Percentiles rank a stretch among this genome's conserved stretches.
Conservation (phyloP, 441 rosid species). For the Hura crepitans region DNA sequence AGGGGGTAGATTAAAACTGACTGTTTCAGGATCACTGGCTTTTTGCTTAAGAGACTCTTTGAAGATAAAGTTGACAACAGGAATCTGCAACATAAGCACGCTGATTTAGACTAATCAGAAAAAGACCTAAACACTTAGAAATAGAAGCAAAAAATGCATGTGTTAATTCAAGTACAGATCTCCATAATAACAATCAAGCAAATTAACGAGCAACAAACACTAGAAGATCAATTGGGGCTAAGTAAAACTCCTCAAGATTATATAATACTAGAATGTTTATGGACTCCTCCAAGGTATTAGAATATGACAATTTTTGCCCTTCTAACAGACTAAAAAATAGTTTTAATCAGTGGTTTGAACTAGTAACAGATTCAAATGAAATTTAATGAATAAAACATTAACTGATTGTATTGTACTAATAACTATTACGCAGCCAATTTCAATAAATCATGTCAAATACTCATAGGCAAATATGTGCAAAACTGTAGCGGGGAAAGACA, state of each 20-base stretch:
- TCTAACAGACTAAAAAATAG: background rate
- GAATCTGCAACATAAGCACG: constrained; percentile 43
- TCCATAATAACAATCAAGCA: background rate
- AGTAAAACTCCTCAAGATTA: background rate
- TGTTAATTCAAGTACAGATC: background rate
- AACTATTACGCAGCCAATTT: background rate
- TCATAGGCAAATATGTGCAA: background rate
- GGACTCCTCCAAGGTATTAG: too few species aligned
- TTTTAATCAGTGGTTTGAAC: background rate
- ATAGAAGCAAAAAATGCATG: constrained; percentile 1
- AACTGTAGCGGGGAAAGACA: background rate
- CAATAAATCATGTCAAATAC: background rate
- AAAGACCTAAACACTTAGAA: background rate
- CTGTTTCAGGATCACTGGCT: constrained; percentile 72
- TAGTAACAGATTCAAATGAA: background rate
- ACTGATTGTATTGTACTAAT: background rate
- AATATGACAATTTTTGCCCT: background rate
- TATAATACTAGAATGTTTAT: background rate
- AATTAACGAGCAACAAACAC: background rate
- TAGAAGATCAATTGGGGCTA: background rate
- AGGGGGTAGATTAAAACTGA: constrained; percentile 30
- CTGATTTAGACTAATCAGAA: constrained; percentile 16
- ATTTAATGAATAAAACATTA: background rate
- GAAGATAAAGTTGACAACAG: constrained; percentile 65
- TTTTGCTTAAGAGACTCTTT: constrained; percentile 80